Conservation (phyloP, 2,329 filamentous ascomycete genomes). For the Helminthosporium solani region DNA sequence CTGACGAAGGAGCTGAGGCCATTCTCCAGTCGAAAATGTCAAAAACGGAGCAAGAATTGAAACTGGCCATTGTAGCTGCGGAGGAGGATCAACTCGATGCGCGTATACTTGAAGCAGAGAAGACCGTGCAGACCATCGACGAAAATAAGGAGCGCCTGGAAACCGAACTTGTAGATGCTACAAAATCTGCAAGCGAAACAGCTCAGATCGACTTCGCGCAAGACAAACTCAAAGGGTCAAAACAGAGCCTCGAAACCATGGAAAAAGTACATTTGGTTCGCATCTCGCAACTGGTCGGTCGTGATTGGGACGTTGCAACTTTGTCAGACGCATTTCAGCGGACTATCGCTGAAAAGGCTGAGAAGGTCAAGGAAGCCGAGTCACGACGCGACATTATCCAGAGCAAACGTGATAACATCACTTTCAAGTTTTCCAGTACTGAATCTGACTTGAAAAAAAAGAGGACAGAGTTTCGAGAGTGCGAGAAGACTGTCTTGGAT, state of each 20-base stretch:
- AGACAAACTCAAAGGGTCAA: slow-evolving; percentile 73
- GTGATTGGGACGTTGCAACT: slow-evolving; percentile 66
- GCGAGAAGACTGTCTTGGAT: slow-evolving; percentile 63
- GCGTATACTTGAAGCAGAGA: slow-evolving; percentile 66
- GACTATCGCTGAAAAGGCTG: slow-evolving; percentile 58
- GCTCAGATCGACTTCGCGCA: slow-evolving; percentile 82
- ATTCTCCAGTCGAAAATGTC: slow-evolving; percentile 72
- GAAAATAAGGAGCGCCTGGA: slow-evolving; percentile 70
- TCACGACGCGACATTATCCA: slow-evolving; percentile 68
- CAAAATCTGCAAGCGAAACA: slow-evolving; percentile 75
- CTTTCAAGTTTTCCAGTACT: slow-evolving; percentile 67
- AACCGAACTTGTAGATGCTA: slow-evolving; percentile 80
- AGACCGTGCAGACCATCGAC: slow-evolving; percentile 68
- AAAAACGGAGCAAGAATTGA: slow-evolving; percentile 65
- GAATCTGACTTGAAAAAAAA: slow-evolving; percentile 66
- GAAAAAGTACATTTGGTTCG: slow-evolving; percentile 71
- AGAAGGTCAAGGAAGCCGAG: slow-evolving; percentile 63
- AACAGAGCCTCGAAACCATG: slow-evolving; percentile 75
- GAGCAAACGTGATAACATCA: slow-evolving; percentile 73
- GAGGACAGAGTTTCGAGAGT: slow-evolving; percentile 61
- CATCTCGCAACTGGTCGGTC: slow-evolving; percentile 64
- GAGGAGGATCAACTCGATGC: slow-evolving; percentile 67
- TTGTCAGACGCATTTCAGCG: slow-evolving; percentile 71
- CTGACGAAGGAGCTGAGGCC: slow-evolving; percentile 83
- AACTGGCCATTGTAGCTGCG: slow-evolving; percentile 63